These are phyloP conservation scores for Tulasnella calospora DNA, from an alignment of 768 basidiomycete genomes.

Conservation along the genomic window DNA sequence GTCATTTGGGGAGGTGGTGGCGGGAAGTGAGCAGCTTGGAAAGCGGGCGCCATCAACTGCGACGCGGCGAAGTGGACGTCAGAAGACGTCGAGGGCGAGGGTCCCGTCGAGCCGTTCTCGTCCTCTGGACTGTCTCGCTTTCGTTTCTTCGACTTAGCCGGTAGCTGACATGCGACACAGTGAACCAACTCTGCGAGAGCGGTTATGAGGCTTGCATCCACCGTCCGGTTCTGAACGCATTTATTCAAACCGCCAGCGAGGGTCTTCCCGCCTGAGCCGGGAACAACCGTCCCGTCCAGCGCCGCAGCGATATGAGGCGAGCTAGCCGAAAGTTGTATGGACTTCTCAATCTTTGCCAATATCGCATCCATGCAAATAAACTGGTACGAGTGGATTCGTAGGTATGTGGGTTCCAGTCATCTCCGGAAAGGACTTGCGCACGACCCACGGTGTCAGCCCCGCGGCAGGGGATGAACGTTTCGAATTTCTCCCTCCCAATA, in stretches of 20 bases:
- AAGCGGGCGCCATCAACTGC: neutral
- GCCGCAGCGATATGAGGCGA: constrained; percentile 54
- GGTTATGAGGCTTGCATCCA: neutral
- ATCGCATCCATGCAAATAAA: neutral
- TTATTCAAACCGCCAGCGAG: constrained; percentile 52
- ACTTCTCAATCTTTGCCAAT: neutral
- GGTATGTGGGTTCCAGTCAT: neutral
- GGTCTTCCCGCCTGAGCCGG: constrained; percentile 45
- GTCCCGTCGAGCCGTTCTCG: neutral
- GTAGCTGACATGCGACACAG: neutral
- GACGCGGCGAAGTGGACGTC: neutral
- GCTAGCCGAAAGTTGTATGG: constrained; percentile 44
- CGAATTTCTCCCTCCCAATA: neutral
- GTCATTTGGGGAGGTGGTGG: neutral
- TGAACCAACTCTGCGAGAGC: constrained; percentile 3
- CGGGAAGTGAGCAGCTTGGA: neutral
- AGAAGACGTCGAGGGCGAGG: neutral
- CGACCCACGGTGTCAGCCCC: neutral
- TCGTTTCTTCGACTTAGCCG: constrained; percentile 35
- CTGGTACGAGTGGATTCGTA: neutral
- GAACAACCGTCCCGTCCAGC: constrained; percentile 50
- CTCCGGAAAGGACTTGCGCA: neutral
- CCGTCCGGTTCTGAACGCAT: neutral
- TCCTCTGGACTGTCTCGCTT: constrained; percentile 43
- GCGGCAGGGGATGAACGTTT: neutral